Base-by-base conservation (phyloP, 2,329 filamentous ascomycete genomes). In the Trichoderma atroviride region DNA sequence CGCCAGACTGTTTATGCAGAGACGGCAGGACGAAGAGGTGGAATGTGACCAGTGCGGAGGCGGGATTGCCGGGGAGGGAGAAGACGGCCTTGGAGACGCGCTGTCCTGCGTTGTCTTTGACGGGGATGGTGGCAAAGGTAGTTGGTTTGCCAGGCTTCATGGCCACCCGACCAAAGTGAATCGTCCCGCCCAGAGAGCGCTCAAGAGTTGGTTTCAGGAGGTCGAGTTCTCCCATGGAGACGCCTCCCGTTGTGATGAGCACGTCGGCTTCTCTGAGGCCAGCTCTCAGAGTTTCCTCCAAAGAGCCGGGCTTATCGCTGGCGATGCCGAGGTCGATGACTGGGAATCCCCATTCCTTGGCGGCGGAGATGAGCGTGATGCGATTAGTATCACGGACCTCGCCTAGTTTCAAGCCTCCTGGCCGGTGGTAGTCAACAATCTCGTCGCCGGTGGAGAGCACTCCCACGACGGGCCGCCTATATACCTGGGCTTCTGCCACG, bases 111-210 rank as follows among this genome's bases (percentile, higher is more conserved):
- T 87, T 86, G 70, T 87, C 83, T 78, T 89, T 90, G 50, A 87
- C 83, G 1, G 92, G 90, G 0, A 98, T 87, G 0, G 93, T 97
- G 2, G 96, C 96, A 79, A 99, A 99, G 0, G 96, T 99, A 0
- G 94, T 97, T 2, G 96, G 96, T 80, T 98, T 99, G 5, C 96
- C 96, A 0, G 96, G 96, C 83, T 99, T 99, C 96, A 99, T 98
- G 67, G 91, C 88, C 3, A 99, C 96, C 3, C 96, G 91, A 29
- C 96, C 96, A 75, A 99, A 99, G 80, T 97, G 96, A 73, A 99
- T 97, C 0, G 91, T 96, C 9, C 96, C 96, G 69, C 94, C 93
- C 0, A 99, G 87, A 1, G 89, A 86, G 53, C 95, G 91, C 82
- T 98, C 96, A 75, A 99, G 92, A 0, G 95, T 98, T 0, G 96